Evolutionary conservation across 176 grass and related monocot species (phyloP).

Genomic region (Eragrostis curvula): DNA sequence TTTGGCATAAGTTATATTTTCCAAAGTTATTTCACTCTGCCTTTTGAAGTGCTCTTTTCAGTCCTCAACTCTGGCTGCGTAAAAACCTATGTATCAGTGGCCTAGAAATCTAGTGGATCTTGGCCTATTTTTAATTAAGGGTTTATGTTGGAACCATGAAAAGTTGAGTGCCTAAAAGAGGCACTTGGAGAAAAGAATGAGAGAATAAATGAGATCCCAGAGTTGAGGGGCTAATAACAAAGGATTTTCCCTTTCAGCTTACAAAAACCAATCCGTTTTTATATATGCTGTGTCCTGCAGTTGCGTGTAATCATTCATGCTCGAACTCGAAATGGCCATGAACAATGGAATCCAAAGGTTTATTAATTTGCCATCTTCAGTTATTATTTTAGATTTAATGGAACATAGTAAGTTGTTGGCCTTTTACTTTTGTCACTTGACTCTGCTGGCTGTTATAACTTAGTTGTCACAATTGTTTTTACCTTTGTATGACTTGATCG

Average conservation of each 20-base stretch:
- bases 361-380: slow-evolving; percentile 11
- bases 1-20: neutral
- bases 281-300: neutral
- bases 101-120: neutral
- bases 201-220: neutral
- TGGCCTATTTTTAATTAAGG: neutral
- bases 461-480: neutral
- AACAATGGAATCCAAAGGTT: slow-evolving; percentile 12
- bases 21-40: neutral
- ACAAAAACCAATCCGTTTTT: neutral
- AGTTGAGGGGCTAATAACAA: neutral
- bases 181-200: neutral
- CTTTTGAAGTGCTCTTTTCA: slow-evolving; percentile 17
- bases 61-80: neutral
- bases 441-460: neutral
- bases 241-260: slow-evolving; percentile 3
- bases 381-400: neutral
- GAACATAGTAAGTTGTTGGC: slow-evolving; percentile 13
- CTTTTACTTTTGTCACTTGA: neutral
- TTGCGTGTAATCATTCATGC: neutral
- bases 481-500: slow-evolving; percentile 13
- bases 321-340: slow-evolving; percentile 3
- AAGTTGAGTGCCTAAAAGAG: neutral
- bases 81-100: neutral
- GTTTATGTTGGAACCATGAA: slow-evolving; percentile 9